Base-by-base conservation (phyloP, 176 grass and related monocot species). In the Ampelocalamus luodianensis region DNA sequence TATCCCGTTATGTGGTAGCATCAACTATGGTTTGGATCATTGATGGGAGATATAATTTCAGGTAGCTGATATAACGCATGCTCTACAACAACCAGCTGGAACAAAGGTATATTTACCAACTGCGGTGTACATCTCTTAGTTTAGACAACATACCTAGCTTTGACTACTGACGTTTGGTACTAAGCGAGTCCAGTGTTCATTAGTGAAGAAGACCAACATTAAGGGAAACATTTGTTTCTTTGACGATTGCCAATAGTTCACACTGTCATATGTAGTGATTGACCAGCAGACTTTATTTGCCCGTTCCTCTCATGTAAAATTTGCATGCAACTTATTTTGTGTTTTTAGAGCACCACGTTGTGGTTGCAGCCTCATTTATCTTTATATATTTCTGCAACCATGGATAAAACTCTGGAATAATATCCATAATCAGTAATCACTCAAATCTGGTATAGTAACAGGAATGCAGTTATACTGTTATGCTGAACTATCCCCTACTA, bases 31-130 rank as follows among this genome's bases (percentile, higher is more conserved):
- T 74, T 20, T 54, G 55, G 37, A 48, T 4, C 58, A 72, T 5
- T 90, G 10, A 88, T 65, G 38, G 38, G 4, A 76, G 39, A 68
- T 36, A 12, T 39, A 62, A 81, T 90, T 90, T 88, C 93, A 93
- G 95, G 95, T 95, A 67, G 93, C 95, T 80, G 95, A 98, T 88
- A 51, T 98, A 81, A 98, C 95, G 74, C 95, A 98, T 92, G 94
- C 95, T 68, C 85, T 98, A 74, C 95, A 98, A 85, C 95, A 98
- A 74, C 95, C 95, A 79, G 95, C 95, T 85, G 95, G 91, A 49
- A 90, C 75, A 93, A 98, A 95, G 95, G 95, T 98, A 85, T 78
- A 36, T 15, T 51, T 37, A 23, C 39, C n/a, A 74, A 29, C 40
- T 44, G 27, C 3, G 17, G 58, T 34, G n/a, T 42, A 40, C 26